These are phyloP conservation scores for Penicillium aurantiogriseum DNA, from an alignment of 2,329 filamentous ascomycete species.

Conservation along the genomic window DNA sequence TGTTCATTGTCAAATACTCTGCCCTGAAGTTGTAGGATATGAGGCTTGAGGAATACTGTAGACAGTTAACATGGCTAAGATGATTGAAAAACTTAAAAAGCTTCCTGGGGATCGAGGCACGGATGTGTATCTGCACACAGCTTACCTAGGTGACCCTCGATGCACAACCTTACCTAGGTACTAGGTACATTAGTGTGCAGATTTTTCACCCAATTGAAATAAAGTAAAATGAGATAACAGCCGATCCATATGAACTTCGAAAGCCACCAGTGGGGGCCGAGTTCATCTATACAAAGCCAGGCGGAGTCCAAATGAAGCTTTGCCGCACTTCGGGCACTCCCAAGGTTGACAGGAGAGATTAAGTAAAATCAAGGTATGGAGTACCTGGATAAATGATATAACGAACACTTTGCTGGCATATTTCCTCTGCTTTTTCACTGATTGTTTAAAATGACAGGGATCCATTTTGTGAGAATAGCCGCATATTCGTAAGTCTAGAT, in stretches of 20 bases:
- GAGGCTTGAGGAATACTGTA: neutral
- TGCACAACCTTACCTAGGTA: too few relatives aligned
- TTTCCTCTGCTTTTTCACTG: neutral
- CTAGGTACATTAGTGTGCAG: neutral
- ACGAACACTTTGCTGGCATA: too few relatives aligned
- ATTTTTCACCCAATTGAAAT: neutral
- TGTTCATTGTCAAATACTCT: neutral
- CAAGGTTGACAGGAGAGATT: neutral
- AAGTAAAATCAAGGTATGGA: neutral
- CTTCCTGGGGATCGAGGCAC: neutral
- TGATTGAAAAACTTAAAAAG: neutral
- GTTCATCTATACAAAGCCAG: conserved; percentile 1
- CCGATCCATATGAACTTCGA: neutral
- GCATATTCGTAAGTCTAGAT: neutral
- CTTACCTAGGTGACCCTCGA: neutral
- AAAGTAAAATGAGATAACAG: neutral
- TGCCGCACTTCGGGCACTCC: neutral
- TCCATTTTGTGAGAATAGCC: neutral
- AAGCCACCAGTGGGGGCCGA: neutral
- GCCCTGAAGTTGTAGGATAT: neutral
- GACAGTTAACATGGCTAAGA: neutral
- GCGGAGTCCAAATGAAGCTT: neutral
- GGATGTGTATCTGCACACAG: neutral
- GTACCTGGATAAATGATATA: neutral
- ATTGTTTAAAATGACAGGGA: neutral